Evolutionary conservation across 208 protist species (phyloP).

Genomic region (Wallacemonas sp.): DNA sequence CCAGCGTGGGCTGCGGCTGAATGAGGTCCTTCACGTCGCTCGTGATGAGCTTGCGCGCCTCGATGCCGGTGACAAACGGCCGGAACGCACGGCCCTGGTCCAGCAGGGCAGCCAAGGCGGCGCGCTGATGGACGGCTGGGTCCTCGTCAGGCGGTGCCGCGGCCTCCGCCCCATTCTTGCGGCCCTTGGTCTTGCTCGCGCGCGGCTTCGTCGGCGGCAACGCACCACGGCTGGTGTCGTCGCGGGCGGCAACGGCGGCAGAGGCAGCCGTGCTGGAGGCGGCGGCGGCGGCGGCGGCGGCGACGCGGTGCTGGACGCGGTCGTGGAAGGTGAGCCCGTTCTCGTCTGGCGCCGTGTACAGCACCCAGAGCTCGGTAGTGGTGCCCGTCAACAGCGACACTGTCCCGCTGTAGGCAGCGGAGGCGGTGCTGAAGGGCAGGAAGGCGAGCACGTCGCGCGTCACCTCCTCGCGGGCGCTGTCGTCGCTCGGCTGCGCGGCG

Average conservation of each 20-base stretch:
- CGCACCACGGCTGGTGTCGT: slow-evolving; percentile 10
- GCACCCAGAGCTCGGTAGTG: slow-evolving; percentile 76
- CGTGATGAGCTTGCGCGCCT: slow-evolving; percentile 55
- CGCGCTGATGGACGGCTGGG: slow-evolving; percentile 12
- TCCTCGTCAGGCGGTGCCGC: slow-evolving; percentile 19
- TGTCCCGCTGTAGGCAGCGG: slow-evolving; percentile 48
- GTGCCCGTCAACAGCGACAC: slow-evolving; percentile 42
- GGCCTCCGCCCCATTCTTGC: slow-evolving; percentile 21
- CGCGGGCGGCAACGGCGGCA: neutral
- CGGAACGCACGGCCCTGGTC: slow-evolving; percentile 46
- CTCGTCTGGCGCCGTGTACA: slow-evolving; percentile 77
- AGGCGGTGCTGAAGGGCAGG: slow-evolving; percentile 44
- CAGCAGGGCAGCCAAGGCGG: slow-evolving; percentile 21
- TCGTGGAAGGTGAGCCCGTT: slow-evolving; percentile 67
- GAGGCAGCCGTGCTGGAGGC: neutral
- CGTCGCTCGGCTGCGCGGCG: neutral
- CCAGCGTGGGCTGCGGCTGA: slow-evolving; percentile 55
- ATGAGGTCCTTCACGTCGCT: slow-evolving; percentile 39
- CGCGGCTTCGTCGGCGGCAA: neutral
- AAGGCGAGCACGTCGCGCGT: slow-evolving; percentile 50
- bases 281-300: neutral
- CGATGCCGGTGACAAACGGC: slow-evolving; percentile 70
- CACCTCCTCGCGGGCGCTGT: neutral
- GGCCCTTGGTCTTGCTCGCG: slow-evolving; percentile 16
- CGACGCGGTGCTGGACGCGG: slow-evolving; percentile 18